Base-by-base conservation (phyloP, 1,139 yeast species). In the Yamadazyma atlantica region DNA sequence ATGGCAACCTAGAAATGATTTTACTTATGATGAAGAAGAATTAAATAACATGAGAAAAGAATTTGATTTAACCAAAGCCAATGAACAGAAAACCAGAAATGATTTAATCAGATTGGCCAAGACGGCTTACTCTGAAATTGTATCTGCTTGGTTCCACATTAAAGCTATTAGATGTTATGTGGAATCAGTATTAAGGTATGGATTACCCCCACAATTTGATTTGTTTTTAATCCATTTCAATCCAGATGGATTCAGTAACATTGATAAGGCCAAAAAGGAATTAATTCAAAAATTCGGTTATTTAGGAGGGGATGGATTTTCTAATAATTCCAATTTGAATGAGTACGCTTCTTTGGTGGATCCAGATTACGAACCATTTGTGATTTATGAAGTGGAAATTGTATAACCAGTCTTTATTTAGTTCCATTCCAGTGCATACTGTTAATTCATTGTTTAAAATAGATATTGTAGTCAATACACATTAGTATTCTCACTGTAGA, bases 281-380 rank as follows among this genome's bases (percentile, higher is more conserved):
- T 70, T 90, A 46, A 64, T 85, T 35, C 73, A 71, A 34, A 82
- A 87, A 59, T 92, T 84, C 57, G 95, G 95, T 8, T 90, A 85
- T 60, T 72, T 92, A 41, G 96, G 96, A 33, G 97, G 97, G 22
- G 86, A 82, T 54, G 95, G 96, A 0, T 85, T 84, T 55, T 78
- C 81, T 45, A 74, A 83, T 44, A 69, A 78, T 53, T 60, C 73
- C 38, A 82, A 79, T 41, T 73, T 92, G 53, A 78, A 82, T 53
- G 97, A 92, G 60, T 92, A 86, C 60, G 94, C 96, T 16, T 80
- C 95, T 7, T 69, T 92, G 56, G 96, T 89, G 35, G 97, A 92
- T 62, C 80, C 92, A 29, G 97, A 92, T 45, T 92, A 89, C 60
- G 96, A 90, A 64, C 97, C 97, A 34, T 92, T 92, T 66, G 98